phyloP scores from a whole-genome alignment of 164 flowering plant genomes.

The Annona cherimola region DNA sequence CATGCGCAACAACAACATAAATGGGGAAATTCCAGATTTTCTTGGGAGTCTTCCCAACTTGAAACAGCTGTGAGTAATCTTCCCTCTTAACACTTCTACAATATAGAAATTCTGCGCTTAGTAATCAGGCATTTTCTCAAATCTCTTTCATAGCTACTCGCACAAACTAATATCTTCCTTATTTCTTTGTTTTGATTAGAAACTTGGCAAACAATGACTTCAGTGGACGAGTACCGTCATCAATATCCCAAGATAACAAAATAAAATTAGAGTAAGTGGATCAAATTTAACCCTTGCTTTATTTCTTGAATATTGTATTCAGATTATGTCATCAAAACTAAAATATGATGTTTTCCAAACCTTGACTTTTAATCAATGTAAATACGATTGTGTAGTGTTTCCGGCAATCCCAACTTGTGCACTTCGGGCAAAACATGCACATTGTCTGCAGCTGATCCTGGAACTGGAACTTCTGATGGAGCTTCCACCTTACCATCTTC shows the following conservation, averaged over 20 bases:
- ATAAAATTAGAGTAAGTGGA: constrained; percentile 21
- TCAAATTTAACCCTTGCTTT: neutral
- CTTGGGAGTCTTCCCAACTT: constrained; percentile 23
- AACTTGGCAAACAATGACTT: constrained; percentile 26
- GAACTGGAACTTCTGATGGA: neutral
- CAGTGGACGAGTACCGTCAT: constrained; percentile 21
- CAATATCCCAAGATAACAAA: constrained; percentile 16
- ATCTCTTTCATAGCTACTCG: neutral
- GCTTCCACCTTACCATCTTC: neutral
- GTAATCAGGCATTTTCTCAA: no score
- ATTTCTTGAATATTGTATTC: neutral
- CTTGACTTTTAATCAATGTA: neutral
- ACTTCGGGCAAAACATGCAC: neutral
- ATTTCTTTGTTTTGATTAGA: constrained; percentile 9
- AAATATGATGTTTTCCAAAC: neutral
- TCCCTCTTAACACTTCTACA: no score
- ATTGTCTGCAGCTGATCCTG: neutral
- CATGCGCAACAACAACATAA: constrained; percentile 24
- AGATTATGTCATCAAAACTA: neutral
- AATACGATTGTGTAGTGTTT: constrained; percentile 5
- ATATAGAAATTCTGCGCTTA: no score
- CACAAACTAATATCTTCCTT: neutral
- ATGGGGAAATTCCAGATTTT: constrained; percentile 24
- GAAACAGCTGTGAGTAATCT: constrained; percentile 23
- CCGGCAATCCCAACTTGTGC: constrained; percentile 10